Evolutionary conservation across 2,329 filamentous ascomycete species (phyloP), one percentile per base, ranked within the genome.

Genomic region (Colletotrichum sp.): DNA sequence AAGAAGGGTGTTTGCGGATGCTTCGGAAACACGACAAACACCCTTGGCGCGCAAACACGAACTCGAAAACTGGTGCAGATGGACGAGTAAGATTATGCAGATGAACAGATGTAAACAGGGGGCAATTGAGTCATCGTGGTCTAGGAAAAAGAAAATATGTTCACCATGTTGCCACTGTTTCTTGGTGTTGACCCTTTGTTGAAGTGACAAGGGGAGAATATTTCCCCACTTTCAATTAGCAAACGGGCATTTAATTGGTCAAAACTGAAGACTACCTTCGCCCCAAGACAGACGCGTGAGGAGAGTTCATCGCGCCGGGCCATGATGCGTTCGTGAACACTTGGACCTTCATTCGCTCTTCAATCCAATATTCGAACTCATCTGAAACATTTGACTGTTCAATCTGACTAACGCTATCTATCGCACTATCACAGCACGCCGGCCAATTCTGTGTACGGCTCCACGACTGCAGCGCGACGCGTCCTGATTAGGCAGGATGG

Each of bases 241-340:
- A 3, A 21, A 21, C 10, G 2, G 12, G 0, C 43, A 21, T 13
- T 5, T 52, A 5, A 21, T 52, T 52, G 43, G 43, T 52, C n/a
- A 0, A 21, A 52, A 13, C 8, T 13, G 43, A 1, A 8, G 2
- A 13, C 43, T 1, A 52, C 43, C 3, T 0, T 8, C 43, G n/a
- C 10, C n/a, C 6, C 0, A 52, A 21, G n/a, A 21, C 2, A 1
- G 43, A 52, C 43, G 43, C 43, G 43, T n/a, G 38, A 48, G 2
- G 38, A 48, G 38, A 48, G 38, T 52, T 52, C 43, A 52, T 21
- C 43, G 43, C 43, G 10, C 43, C 10, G n/a, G 2, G 43, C 43
- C 10, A 21, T 21, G 43, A 52, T 52, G n/a, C 6, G 18, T 48
- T 48, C 3, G 10, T 52, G 43, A 8, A 52, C 12, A 13, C n/a